Evolutionary conservation across 768 basidiomycete species (phyloP).

Genomic region (Russula compacta): DNA sequence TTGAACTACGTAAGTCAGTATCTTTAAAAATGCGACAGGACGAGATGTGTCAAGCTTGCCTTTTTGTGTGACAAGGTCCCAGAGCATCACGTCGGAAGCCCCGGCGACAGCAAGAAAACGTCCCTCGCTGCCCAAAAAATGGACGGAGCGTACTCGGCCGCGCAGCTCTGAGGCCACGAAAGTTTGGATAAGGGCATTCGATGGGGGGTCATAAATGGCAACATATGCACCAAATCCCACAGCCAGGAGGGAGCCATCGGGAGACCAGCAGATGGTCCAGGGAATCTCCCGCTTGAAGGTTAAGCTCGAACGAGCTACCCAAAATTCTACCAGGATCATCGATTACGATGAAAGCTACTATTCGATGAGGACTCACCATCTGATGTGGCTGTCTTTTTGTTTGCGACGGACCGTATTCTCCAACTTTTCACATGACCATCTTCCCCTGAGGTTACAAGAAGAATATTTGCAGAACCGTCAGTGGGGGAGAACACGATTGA

Average conservation of each 20-base stretch:
- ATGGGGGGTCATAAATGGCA: constrained; percentile 63
- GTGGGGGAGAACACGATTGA: constrained; percentile 60
- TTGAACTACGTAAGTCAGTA: constrained; percentile 34
- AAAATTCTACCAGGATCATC: constrained; percentile 42
- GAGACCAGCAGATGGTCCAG: constrained; percentile 64
- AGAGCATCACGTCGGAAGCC: constrained; percentile 44
- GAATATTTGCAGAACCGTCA: constrained; percentile 25
- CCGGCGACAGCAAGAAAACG: constrained; percentile 57
- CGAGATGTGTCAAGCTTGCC: constrained; percentile 36
- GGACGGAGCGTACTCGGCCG: constrained; percentile 33
- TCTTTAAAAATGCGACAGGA: background rate
- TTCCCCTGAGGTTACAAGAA: constrained; percentile 64
- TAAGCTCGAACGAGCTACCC: constrained; percentile 72
- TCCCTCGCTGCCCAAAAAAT: constrained; percentile 66
- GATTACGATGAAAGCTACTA: background rate
- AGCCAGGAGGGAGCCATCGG: constrained; percentile 78
- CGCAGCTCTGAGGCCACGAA: constrained; percentile 48
- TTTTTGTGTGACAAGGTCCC: constrained; percentile 59
- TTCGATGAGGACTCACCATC: constrained; percentile 39
- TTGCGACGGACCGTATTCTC: constrained; percentile 45
- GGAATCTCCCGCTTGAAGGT: constrained; percentile 62
- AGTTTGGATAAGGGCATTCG: constrained; percentile 49
- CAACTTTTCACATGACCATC: constrained; percentile 78
- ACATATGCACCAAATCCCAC: constrained; percentile 59
- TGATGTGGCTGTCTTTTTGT: constrained; percentile 33